These are phyloP conservation scores for Chaetoceros muelleri DNA, from an alignment of 108 stramenopile species.

Conservation along the genomic window DNA sequence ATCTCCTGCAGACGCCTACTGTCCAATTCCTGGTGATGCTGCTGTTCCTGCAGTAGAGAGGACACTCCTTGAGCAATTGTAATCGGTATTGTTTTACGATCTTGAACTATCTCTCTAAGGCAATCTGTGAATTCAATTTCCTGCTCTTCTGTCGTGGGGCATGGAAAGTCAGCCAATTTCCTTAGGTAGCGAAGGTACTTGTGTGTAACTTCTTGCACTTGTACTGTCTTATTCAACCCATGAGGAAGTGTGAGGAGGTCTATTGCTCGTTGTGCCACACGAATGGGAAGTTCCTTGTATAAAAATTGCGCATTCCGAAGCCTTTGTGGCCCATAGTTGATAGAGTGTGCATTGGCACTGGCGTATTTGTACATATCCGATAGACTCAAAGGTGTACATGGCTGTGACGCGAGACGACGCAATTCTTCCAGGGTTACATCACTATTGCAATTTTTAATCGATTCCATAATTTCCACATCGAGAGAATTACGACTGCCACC, in stretches of 20 bases:
- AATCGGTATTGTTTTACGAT: conserved; percentile 64
- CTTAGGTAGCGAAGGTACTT: conserved; percentile 65
- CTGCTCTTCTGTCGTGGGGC: conserved; percentile 37
- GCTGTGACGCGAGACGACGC: conserved; percentile 51
- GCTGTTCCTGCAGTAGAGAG: conserved; percentile 3
- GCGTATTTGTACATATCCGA: conserved; percentile 85
- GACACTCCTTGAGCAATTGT: conserved; percentile 57
- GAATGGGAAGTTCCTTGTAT: conserved; percentile 67
- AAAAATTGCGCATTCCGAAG: conserved; percentile 84
- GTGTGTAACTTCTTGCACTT: conserved; percentile 58
- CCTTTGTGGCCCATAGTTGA: conserved; percentile 27
- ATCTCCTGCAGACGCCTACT: conserved; percentile 47
- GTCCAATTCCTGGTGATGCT: conserved; percentile 19
- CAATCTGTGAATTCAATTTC: conserved; percentile 54
- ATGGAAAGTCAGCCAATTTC: conserved; percentile 40
- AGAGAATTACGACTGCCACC: too few relatives aligned
- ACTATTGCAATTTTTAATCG: too few relatives aligned
- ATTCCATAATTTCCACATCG: too few relatives aligned
- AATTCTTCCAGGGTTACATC: conserved; percentile 36
- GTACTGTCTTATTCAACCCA: conserved; percentile 44
- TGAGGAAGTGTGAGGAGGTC: conserved; percentile 80
- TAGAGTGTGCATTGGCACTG: conserved; percentile 17
- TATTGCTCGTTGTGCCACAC: conserved; percentile 83
- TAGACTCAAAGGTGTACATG: conserved; percentile 66
- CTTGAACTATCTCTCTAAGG: conserved; percentile 36